Evolutionary conservation across 768 basidiomycete genomes (phyloP), one percentile per base, ranked within the genome.

Genomic region (Boletus sensibilis): DNA sequence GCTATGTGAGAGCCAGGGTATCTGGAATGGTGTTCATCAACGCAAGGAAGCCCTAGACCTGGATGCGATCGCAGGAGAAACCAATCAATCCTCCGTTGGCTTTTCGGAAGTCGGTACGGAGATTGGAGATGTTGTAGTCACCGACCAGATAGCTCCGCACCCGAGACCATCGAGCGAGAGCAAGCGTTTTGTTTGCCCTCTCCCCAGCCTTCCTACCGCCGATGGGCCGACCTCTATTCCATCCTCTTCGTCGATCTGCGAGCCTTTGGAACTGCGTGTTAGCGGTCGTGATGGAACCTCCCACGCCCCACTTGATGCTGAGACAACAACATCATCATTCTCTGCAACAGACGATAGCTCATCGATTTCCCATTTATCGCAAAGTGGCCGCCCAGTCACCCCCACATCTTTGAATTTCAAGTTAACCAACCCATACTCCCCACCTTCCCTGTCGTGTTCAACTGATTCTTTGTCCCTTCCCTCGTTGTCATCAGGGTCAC

Each of bases 1-100:
- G 31, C 70, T 94, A 3, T 90, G 90, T 63, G 90, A 93, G 68
- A 80, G 80, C 10, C 78, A 83, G 53, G 79, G 72, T 21, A 82
- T 92, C 41, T 93, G 91, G 91, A 72, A 76, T 35, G 77, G 42
- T 29, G 43, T 57, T 23, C 40, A 59, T 48, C 45, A 39, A 46
- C 29, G 3, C 47, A 27, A 54, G 46, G 68, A 57, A 35, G 20
- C 14, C 14, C 23, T 21, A 2, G 56, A 57, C 16, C 46, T 52
- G 23, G 61, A 58, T 42, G 23, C 27, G 23, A 44, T 47, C 29
- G 11, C 46, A 41, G 45, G 47, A 12, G 49, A 43, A 41, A 31
- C 27, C 11, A 37, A 25, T 37, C 62, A 47, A 45, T 21, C 42
- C 4, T 35, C 39, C 3, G 27, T 12, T 25, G 52, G 37, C 16